A percentile compares a stretch with the other conserved stretches of the same genome.
phyloP scores from a whole-genome alignment of 2,329 filamentous ascomycete species.

The Hypocrella siamensis region DNA sequence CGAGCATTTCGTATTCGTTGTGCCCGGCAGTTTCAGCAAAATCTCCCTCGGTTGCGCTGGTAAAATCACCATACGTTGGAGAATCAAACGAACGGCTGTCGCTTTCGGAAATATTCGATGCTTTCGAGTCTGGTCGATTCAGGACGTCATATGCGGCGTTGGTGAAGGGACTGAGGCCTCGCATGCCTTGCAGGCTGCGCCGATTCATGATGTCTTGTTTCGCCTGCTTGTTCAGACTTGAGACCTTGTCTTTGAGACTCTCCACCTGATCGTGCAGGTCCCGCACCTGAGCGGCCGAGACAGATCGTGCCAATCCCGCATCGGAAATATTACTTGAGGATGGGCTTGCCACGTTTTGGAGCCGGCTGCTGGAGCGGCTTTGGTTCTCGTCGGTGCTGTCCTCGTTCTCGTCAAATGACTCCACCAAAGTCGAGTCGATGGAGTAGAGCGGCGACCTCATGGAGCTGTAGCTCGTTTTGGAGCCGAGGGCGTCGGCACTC shows the following conservation, averaged over 20 bases:
- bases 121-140: slow-evolving; percentile 6
- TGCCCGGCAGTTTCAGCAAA: no score
- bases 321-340: slow-evolving; percentile 25
- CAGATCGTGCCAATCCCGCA: slow-evolving; percentile 43
- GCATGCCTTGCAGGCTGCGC: slow-evolving; percentile 58
- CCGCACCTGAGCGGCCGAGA: slow-evolving; percentile 58
- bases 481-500: slow-evolving; percentile 25
- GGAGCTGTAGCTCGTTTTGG: slow-evolving; percentile 10
- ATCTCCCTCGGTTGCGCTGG: no score
- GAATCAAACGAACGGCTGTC: slow-evolving; percentile 2
- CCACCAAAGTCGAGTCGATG: slow-evolving; percentile 29
- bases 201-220: slow-evolving; percentile 66
- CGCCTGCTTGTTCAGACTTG: slow-evolving; percentile 61
- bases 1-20: no score
- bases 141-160: slow-evolving; percentile 34
- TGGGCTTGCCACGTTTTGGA: slow-evolving; percentile 27
- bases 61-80: no score
- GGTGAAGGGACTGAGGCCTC: slow-evolving; percentile 66
- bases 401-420: slow-evolving; percentile 37
- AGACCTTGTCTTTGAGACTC: slow-evolving; percentile 73
- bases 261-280: slow-evolving; percentile 72
- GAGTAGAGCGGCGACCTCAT: slow-evolving; percentile 21
- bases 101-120: slow-evolving; percentile 5
- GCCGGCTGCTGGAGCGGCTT: slow-evolving; percentile 15
- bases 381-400: slow-evolving; percentile 11